Evolutionary conservation across 148 eudicot species (phyloP).

Genomic region (Pouteria glomerata): DNA sequence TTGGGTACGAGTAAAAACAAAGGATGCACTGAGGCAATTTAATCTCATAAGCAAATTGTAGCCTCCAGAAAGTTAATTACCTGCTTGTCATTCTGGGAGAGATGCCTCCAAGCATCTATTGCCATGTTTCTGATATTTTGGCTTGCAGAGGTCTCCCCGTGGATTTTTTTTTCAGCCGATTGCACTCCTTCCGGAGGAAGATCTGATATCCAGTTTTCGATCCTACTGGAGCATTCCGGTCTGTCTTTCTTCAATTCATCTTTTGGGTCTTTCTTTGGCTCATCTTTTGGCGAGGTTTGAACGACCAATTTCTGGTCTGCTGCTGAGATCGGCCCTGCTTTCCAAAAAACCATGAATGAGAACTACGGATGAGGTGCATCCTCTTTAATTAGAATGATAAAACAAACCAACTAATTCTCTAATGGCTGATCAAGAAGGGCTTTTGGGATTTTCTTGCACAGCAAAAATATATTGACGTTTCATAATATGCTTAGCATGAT

Average conservation of each 20-base stretch:
- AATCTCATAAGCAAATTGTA: not conserved
- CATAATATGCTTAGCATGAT: not conserved
- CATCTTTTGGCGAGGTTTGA: not conserved
- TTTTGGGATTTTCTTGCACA: not conserved
- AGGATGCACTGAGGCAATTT: not conserved
- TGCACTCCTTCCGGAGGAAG: slow-evolving; percentile 30
- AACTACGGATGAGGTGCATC: not conserved
- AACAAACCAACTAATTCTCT: not conserved
- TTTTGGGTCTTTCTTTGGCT: too few species aligned
- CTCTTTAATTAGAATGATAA: not conserved
- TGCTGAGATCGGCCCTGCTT: slow-evolving; percentile 7
- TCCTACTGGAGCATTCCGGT: slow-evolving; percentile 23
- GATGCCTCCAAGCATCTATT: slow-evolving; percentile 33
- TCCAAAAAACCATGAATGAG: not conserved
- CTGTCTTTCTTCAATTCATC: too few species aligned
- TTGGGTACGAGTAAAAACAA: not conserved
- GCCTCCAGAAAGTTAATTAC: not conserved
- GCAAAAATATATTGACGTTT: not conserved
- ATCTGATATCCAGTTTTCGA: slow-evolving; percentile 35
- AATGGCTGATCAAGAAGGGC: not conserved
- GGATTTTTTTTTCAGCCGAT: slow-evolving; percentile 24
- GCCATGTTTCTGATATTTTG: slow-evolving; percentile 26
- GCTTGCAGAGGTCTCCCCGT: slow-evolving; percentile 27
- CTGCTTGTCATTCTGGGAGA: slow-evolving; percentile 27
- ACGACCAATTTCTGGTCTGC: slow-evolving; percentile 2